phyloP scores from a whole-genome alignment of 805 yeast genomes.

The Saccharomyces jurei region DNA sequence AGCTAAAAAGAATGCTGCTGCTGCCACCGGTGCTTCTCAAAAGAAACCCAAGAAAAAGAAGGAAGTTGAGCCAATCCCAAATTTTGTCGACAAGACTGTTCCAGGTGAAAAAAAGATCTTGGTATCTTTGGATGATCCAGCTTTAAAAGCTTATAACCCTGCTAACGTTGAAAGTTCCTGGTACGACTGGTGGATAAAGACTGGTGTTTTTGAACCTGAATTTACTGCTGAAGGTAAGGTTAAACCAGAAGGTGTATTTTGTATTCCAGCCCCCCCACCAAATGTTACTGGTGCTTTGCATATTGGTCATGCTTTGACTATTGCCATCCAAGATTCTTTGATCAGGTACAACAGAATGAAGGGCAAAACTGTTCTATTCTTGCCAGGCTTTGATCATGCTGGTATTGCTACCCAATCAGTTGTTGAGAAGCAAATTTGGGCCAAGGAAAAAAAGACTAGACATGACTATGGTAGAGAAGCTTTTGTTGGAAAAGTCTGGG shows the following conservation, averaged over 20 bases:
- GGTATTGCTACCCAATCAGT: slow-evolving; percentile 98
- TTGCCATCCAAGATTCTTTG: slow-evolving; percentile 87
- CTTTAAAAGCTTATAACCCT: slow-evolving; percentile 91
- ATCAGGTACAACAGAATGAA: slow-evolving; percentile 94
- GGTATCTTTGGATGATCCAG: slow-evolving; percentile 81
- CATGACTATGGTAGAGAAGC: slow-evolving; percentile 93
- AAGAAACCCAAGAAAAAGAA: slow-evolving; percentile 59
- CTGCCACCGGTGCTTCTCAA: slow-evolving; percentile 45
- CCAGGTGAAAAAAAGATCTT: slow-evolving; percentile 89
- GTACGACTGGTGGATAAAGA: slow-evolving; percentile 94
- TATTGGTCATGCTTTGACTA: slow-evolving; percentile 96
- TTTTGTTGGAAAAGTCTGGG: slow-evolving; percentile 87
- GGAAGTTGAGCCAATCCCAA: slow-evolving; percentile 68
- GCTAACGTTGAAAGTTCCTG: slow-evolving; percentile 90
- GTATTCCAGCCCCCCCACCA: slow-evolving; percentile 98
- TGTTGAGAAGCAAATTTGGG: slow-evolving; percentile 93
- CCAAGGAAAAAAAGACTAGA: slow-evolving; percentile 77
- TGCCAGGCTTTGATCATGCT: slow-evolving; percentile 98
- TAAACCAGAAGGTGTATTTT: slow-evolving; percentile 76
- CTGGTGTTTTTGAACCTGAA: slow-evolving; percentile 85
- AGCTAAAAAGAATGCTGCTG: slow-evolving; percentile 46
- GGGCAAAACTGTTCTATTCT: slow-evolving; percentile 84
- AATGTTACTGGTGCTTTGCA: slow-evolving; percentile 98
- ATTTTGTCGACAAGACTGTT: slow-evolving; percentile 71
- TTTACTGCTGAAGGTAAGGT: slow-evolving; percentile 63